Evolutionary conservation across 352 stramenopile genomes (phyloP), one percentile per base, ranked within the genome.

Genomic region (Phytophthora pluvialis): DNA sequence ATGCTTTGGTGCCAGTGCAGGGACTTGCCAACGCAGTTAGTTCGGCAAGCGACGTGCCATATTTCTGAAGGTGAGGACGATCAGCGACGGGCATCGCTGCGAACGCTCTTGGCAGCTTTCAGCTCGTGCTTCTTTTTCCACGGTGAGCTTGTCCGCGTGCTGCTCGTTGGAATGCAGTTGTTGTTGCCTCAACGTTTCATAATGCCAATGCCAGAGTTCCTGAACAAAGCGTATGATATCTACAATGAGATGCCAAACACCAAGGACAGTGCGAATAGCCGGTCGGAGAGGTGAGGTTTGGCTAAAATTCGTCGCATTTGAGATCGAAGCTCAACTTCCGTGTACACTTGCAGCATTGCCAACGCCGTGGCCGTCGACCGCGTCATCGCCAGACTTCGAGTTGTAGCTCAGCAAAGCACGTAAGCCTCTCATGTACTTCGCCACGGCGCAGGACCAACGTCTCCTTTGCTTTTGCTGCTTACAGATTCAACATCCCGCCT

Each of bases 1-100:
- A 70, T 90, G 56, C 32, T 90, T 4, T 76, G 60, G 77, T 81
- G 71, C 29, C 78, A 88, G 31, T 90, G 79, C 59, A 70, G 71
- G 38, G 78, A 90, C 53, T 58, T 90, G 16, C 75, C 81, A 5
- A 39, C 15, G 4, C 56, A 76, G 25, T 43, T 86, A 28, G 57
- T 90, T 42, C 60, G 70, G 18, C 79, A 83, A 29, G 66, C 75
- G 32, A 70, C 71, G 2, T 74, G 60, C 10, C 81, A 90, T 57
- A 28, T 89, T 12, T 50, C 59, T 2, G 66, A 77, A 33, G 59
- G 53, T 13, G 67, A 82, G 1, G 73, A 81, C n/a, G 69, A 66
- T 2, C 49, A 66, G 2, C 44, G 64, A 18, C 43, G 50, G 15
- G 55, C 77, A 12, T 53, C 73, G 8, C 59, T 88, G 9, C 51